Evolutionary conservation across 192 early-diverging fungal species (phyloP), one percentile per base, ranked within the genome.

Genomic region (Podila epigama): DNA sequence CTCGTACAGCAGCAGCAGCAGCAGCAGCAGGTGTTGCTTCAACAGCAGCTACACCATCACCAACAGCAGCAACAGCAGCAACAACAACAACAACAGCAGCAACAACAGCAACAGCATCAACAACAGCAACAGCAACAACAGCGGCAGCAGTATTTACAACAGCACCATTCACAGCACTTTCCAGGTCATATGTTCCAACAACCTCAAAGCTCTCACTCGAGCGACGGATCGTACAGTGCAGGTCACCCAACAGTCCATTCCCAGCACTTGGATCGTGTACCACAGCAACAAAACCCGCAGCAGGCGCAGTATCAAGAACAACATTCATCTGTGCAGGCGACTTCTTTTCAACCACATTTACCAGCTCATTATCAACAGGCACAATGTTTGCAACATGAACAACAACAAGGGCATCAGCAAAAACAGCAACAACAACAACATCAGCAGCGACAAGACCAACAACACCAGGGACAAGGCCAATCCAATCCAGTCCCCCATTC

Each of bases 331-430:
- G n/a, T n/a, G n/a, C n/a, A n/a, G n/a, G n/a, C n/a, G n/a, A n/a
- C n/a, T n/a, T n/a, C n/a, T n/a, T n/a, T n/a, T n/a, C 51, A 65
- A 18, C 63, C 18, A 4, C 55, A 42, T 1, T 36, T 40, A 10
- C 55, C 57, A 29, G 41, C 41, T 1, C 56, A 58, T 28, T 61
- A 58, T 3, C 60, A 53, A 29, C 69, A 73, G 6, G 25, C 44
- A 22, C 44, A 22, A 48, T 48, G n/a, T 48, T 22, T 22, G 11
- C 25, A 33, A 20, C 52, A 25, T 5, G 22, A 52, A 52, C 51
- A 52, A 29, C 51, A 52, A 28, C 51, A 52, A 52, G 10, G n/a
- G n/a, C 48, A 51, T 4, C 48, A 16, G 20, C 44, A 25, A 51
- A 16, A 27, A 29, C 51, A 22, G 5, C 51, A 53, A 29, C 51